phyloP scores from a whole-genome alignment of 176 grass and related monocot species.

The Areca catechu region DNA sequence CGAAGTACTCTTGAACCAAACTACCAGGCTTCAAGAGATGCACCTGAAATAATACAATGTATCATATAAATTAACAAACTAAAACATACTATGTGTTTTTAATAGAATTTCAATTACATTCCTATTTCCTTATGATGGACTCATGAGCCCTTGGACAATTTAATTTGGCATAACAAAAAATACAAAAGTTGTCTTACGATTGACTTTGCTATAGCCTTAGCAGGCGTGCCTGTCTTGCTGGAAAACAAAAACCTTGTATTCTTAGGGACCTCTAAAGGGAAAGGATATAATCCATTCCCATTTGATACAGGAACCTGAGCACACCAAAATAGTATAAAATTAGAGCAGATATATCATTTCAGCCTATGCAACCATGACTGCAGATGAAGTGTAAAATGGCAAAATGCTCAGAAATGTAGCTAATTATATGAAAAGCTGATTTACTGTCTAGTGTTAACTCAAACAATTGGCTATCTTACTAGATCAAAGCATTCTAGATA shows the following conservation, averaged over 20 bases:
- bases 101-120: too few species aligned
- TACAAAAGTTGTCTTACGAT: slow-evolving; percentile 53
- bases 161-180: not conserved
- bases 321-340: slow-evolving; percentile 11
- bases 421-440: too few species aligned
- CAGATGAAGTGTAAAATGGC: too few species aligned
- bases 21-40: slow-evolving; percentile 76
- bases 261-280: slow-evolving; percentile 59
- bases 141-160: not conserved
- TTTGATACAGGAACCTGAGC: slow-evolving; percentile 81
- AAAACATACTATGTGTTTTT: not conserved
- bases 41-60: slow-evolving; percentile 42
- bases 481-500: too few species aligned
- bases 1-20: slow-evolving; percentile 60
- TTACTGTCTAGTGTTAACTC: too few species aligned
- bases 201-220: slow-evolving; percentile 87
- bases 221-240: slow-evolving; percentile 56
- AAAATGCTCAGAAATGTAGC: too few species aligned
- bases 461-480: too few species aligned
- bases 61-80: not conserved
- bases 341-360: slow-evolving; percentile 5
- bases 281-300: slow-evolving; percentile 73
- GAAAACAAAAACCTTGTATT: slow-evolving; percentile 89
- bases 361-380: not conserved
- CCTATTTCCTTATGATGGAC: too few species aligned